phyloP scores from a whole-genome alignment of 208 protist species.

The Jaenimonas drosophilae region DNA sequence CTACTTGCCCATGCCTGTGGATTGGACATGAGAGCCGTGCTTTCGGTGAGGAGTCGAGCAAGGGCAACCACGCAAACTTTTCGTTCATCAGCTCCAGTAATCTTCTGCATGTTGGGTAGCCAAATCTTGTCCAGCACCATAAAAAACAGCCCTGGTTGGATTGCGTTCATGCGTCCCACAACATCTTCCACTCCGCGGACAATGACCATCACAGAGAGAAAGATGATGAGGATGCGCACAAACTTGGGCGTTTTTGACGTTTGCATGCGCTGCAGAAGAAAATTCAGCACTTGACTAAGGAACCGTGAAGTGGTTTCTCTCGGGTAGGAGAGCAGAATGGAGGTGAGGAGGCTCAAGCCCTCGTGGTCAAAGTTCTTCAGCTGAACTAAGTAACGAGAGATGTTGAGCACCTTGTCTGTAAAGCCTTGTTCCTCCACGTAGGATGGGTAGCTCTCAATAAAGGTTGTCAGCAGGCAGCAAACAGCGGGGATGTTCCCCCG shows the following conservation, averaged over 20 bases:
- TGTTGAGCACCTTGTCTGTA: conserved; percentile 48
- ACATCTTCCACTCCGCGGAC: conserved; percentile 48
- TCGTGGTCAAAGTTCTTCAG: conserved; percentile 88
- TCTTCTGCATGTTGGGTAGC: conserved; percentile 77
- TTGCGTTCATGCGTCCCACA: conserved; percentile 40
- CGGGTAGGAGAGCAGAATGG: conserved; percentile 72
- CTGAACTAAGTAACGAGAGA: conserved; percentile 59
- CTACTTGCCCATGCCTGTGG: conserved; percentile 38
- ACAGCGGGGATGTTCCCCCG: conserved; percentile 75
- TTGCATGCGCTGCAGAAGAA: conserved; percentile 67
- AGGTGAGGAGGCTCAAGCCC: conserved; percentile 77
- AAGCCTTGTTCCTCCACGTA: conserved; percentile 50
- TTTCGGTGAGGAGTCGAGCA: conserved; percentile 57
- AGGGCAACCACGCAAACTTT: conserved; percentile 82
- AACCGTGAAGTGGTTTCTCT: conserved; percentile 39
- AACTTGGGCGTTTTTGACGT: conserved; percentile 78
- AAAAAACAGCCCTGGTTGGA: conserved; percentile 73
- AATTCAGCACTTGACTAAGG: conserved; percentile 41
- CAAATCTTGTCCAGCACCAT: conserved; percentile 69
- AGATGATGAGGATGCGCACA: conserved; percentile 83
- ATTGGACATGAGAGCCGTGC: conserved; percentile 45
- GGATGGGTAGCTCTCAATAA: conserved; percentile 55
- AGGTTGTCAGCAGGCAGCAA: conserved; percentile 65
- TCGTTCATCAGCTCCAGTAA: conserved; percentile 64
- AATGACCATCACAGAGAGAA: conserved; percentile 68